Evolutionary conservation across 306 rosid genomes (phyloP).

Genomic region (Abrus precatorius): DNA sequence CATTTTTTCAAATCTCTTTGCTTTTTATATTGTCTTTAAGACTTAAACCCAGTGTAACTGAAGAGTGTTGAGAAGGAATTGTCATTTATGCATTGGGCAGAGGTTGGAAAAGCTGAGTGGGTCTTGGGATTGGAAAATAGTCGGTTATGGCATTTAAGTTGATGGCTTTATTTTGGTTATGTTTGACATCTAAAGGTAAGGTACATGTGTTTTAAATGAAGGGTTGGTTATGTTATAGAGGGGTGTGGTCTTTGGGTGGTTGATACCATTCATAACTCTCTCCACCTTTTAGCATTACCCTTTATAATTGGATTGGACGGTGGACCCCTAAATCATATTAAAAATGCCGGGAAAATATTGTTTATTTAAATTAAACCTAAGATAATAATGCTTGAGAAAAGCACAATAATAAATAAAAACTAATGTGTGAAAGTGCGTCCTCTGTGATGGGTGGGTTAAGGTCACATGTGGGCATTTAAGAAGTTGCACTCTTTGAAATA

Average conservation of each 20-base stretch:
- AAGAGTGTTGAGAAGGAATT: constrained; percentile 40
- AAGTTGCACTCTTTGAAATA: constrained; percentile 24
- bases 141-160: constrained; percentile 52
- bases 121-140: constrained; percentile 50
- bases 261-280: constrained; percentile 58
- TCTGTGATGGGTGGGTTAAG: constrained; percentile 32
- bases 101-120: constrained; percentile 42
- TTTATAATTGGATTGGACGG: constrained; percentile 21
- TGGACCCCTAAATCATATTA: constrained; percentile 45
- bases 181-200: constrained; percentile 51
- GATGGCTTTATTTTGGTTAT: constrained; percentile 40
- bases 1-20: neutral
- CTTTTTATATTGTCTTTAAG: constrained; percentile 13
- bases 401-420: neutral
- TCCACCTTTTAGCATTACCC: constrained; percentile 38
- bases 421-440: constrained; percentile 13
- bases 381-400: constrained; percentile 2
- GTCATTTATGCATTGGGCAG: constrained; percentile 49
- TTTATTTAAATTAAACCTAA: neutral
- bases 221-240: constrained; percentile 48
- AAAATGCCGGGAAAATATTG: neutral
- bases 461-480: constrained; percentile 50
- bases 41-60: neutral
- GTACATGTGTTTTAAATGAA: constrained; percentile 52
- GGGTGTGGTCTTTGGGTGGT: constrained; percentile 55